A percentile compares a stretch with the other conserved stretches of the same genome.
phyloP scores from a whole-genome alignment of 2,329 filamentous ascomycete genomes.

The Herpotrichia juniperi region DNA sequence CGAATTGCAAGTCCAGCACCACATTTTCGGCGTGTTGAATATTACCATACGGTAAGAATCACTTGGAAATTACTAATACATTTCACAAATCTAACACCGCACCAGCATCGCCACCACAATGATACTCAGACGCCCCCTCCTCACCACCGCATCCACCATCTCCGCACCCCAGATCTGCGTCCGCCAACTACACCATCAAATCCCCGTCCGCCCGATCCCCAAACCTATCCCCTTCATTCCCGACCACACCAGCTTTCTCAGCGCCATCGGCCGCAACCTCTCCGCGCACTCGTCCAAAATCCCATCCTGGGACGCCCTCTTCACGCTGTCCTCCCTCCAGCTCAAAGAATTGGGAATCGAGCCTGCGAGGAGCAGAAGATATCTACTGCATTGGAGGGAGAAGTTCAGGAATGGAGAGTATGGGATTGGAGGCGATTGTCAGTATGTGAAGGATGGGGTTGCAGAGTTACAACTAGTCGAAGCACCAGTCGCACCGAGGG shows the following conservation, averaged over 20 bases:
- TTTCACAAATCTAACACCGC: neutral
- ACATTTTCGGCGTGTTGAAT: neutral
- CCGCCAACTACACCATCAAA: conserved; percentile 47
- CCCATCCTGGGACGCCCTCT: conserved; percentile 87
- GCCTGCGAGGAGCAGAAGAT: conserved; percentile 79
- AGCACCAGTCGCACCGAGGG: conserved; percentile 50
- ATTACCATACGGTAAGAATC: neutral
- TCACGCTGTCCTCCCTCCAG: conserved; percentile 78
- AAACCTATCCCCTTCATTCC: conserved; percentile 83
- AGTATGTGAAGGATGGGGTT: conserved; percentile 67
- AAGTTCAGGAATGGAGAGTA: conserved; percentile 78
- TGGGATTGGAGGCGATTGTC: conserved; percentile 82
- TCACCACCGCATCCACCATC: conserved; percentile 29
- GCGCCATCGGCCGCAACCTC: conserved; percentile 86
- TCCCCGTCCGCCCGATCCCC: conserved; percentile 60
- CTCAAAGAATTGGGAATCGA: conserved; percentile 84
- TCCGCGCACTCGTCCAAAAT: conserved; percentile 85
- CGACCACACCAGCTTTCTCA: conserved; percentile 84
- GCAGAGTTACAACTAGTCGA: conserved; percentile 65
- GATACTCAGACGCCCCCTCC: conserved; percentile 44
- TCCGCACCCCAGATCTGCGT: conserved; percentile 35
- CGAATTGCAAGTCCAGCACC: neutral
- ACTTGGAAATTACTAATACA: neutral
- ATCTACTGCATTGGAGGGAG: conserved; percentile 86
- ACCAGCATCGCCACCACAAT: conserved; percentile 28